Conservation (phyloP, 2,329 filamentous ascomycete genomes). For the Juglanconis oblonga region DNA sequence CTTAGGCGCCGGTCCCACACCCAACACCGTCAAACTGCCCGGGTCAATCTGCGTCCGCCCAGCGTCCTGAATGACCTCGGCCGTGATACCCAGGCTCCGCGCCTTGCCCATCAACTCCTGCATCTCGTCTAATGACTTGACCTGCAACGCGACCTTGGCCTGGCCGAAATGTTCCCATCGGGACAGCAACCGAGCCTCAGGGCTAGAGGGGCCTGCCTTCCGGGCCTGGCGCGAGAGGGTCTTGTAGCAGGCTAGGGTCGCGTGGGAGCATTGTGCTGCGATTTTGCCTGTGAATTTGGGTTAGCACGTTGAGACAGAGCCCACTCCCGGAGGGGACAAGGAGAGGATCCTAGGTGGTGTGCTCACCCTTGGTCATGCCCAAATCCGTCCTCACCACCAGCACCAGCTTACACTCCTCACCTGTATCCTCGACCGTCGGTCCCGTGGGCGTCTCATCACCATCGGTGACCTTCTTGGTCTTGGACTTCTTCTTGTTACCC, state of each 20-base stretch:
- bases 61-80: conserved; percentile 91
- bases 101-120: conserved; percentile 73
- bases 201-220: conserved; percentile 43
- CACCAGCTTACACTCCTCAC: conserved; percentile 91
- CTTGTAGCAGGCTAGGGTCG: conserved; percentile 98
- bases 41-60: conserved; percentile 94
- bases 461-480: conserved; percentile 32
- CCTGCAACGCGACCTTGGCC: conserved; percentile 89
- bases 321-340: background rate
- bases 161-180: conserved; percentile 87
- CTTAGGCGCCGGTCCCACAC: conserved; percentile 78
- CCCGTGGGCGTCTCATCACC: conserved; percentile 22
- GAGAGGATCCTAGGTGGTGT: background rate
- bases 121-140: conserved; percentile 82
- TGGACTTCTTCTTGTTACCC: conserved; percentile 27
- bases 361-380: conserved; percentile 92
- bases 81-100: conserved; percentile 77
- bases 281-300: conserved; percentile 71
- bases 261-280: conserved; percentile 90
- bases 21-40: conserved; percentile 88
- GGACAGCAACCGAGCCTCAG: conserved; percentile 63
- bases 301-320: background rate
- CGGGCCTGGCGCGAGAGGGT: conserved; percentile 58
- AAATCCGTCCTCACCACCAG: conserved; percentile 90
- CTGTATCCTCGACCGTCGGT: conserved; percentile 30